Conservation (phyloP, 345 rosid species). For the Atalantia buxifolia region DNA sequence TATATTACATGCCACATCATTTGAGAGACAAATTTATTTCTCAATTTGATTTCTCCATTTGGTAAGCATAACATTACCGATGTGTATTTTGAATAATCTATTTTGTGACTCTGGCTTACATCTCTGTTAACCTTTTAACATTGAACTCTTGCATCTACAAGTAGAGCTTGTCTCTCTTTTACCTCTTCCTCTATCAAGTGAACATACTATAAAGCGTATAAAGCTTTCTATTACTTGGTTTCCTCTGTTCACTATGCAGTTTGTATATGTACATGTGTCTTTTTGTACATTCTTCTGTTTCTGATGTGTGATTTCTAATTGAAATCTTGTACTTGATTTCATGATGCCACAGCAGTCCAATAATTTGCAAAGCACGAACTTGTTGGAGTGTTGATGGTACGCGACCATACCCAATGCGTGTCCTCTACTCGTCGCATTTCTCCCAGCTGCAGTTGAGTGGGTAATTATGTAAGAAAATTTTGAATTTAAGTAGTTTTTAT, state of each 20-base stretch:
- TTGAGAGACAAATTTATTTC: too few relatives aligned
- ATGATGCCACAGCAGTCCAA: slow-evolving; percentile 46
- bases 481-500: neutral
- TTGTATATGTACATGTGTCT: neutral
- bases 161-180: too few relatives aligned
- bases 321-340: slow-evolving; percentile 10
- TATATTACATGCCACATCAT: too few relatives aligned
- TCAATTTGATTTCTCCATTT: too few relatives aligned
- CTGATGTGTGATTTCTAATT: slow-evolving; percentile 1
- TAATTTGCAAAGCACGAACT: slow-evolving; percentile 38
- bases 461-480: slow-evolving; percentile 11
- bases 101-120: too few relatives aligned
- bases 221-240: neutral
- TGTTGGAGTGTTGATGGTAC: slow-evolving; percentile 55
- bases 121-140: too few relatives aligned
- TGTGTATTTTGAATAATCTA: too few relatives aligned
- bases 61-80: too few relatives aligned
- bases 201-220: neutral
- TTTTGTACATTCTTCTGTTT: slow-evolving; percentile 5
- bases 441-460: slow-evolving; percentile 42
- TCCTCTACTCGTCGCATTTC: slow-evolving; percentile 43
- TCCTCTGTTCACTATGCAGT: slow-evolving; percentile 19
- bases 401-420: slow-evolving; percentile 51
- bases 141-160: too few relatives aligned
- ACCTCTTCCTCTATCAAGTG: too few relatives aligned